Evolutionary conservation across 805 yeast genomes (phyloP).

Genomic region (Priceomyces medius): DNA sequence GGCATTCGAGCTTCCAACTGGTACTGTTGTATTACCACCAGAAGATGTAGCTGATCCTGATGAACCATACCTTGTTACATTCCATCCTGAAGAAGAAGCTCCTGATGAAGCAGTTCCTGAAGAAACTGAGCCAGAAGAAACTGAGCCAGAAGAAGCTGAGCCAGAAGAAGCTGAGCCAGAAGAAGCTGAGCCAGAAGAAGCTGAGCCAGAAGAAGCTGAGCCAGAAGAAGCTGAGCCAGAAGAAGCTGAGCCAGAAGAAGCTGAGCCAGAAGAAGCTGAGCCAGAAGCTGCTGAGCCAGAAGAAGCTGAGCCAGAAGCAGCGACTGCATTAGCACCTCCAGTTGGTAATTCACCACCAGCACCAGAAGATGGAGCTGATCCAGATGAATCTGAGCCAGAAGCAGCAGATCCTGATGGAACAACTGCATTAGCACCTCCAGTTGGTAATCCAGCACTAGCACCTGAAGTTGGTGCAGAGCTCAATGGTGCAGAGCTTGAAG

Average conservation of each 20-base stretch:
- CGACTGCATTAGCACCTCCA: not conserved
- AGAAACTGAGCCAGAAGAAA: not conserved
- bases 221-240: not conserved
- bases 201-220: not conserved
- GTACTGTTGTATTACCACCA: not conserved
- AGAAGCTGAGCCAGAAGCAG: not conserved
- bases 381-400: constrained; percentile 1
- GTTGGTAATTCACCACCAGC: not conserved
- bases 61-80: constrained; percentile 6
- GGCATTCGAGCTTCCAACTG: not conserved
- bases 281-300: constrained; percentile 7
- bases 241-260: not conserved
- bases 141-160: not conserved
- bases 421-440: not conserved
- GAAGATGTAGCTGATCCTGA: constrained; percentile 12
- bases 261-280: not conserved
- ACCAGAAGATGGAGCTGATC: not conserved
- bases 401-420: constrained; percentile 2
- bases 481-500: not conserved
- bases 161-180: constrained; percentile 13
- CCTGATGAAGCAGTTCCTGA: not conserved
- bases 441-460: constrained; percentile 1
- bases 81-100: not conserved
- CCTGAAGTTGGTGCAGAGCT: not conserved
- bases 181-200: not conserved